These are phyloP conservation scores for Kokia cookei DNA, from an alignment of 441 rosid genomes.

Conservation along the genomic window DNA sequence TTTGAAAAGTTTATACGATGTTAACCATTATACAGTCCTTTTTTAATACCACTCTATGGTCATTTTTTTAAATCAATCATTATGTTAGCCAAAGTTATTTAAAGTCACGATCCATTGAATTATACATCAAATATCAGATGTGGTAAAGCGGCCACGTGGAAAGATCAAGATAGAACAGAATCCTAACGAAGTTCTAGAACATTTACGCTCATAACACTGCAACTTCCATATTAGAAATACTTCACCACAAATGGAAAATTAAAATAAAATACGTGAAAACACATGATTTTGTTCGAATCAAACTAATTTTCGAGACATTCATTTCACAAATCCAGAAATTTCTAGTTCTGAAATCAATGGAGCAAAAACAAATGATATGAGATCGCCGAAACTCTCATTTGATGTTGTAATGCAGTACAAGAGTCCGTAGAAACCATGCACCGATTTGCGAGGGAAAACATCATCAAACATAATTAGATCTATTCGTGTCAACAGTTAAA, in stretches of 20 bases:
- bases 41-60: background rate
- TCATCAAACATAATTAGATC: background rate
- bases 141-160: background rate
- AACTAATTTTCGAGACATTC: background rate
- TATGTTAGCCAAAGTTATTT: background rate
- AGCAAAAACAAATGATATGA: background rate
- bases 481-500: background rate
- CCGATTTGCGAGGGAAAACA: background rate
- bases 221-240: background rate
- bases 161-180: background rate
- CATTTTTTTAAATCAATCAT: constrained; percentile 6
- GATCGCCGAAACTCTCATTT: background rate
- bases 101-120: background rate
- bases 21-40: background rate
- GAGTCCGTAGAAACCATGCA: background rate
- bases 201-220: background rate
- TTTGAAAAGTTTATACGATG: background rate
- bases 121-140: background rate
- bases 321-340: background rate
- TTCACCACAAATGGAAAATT: background rate
- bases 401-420: constrained; percentile 4
- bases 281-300: background rate
- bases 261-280: background rate
- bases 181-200: background rate
- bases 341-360: background rate